Conservation (phyloP, 805 yeast species). For the Dipodascopsis uninucleata region DNA sequence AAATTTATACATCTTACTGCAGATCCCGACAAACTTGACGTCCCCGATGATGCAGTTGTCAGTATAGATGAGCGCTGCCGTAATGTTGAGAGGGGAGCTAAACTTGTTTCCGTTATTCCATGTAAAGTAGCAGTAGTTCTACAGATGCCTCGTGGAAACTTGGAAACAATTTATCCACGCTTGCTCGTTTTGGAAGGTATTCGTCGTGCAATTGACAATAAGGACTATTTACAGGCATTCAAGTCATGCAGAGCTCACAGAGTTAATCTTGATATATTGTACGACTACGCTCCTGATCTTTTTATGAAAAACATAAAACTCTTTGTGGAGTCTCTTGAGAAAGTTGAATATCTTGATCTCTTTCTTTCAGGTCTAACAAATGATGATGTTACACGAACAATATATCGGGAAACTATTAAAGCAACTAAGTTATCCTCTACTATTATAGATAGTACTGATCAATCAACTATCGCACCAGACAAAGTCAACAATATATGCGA, state of each 20-base stretch:
- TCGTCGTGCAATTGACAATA: constrained; percentile 58
- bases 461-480: constrained; percentile 28
- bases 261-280: constrained; percentile 81
- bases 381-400: constrained; percentile 78
- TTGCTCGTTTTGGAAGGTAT: constrained; percentile 85
- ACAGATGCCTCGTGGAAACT: constrained; percentile 94
- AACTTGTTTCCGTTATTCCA: constrained; percentile 78
- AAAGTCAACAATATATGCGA: constrained; percentile 75
- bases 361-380: constrained; percentile 77
- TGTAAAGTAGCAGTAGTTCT: constrained; percentile 75
- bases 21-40: constrained; percentile 28
- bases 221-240: constrained; percentile 69
- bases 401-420: constrained; percentile 70
- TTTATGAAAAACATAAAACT: constrained; percentile 60
- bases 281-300: constrained; percentile 76
- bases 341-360: constrained; percentile 75
- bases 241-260: constrained; percentile 83
- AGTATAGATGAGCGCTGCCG: constrained; percentile 75
- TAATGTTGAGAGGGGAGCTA: constrained; percentile 85
- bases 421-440: constrained; percentile 16
- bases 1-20: constrained; percentile 69
- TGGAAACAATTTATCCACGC: constrained; percentile 91
- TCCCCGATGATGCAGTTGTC: constrained; percentile 36
- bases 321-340: constrained; percentile 67
- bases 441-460: constrained; percentile 7